Percentiles rank a stretch among this genome's conserved stretches.
Conservation (phyloP, 176 grass and related monocot species). For the Avena atlantica region DNA sequence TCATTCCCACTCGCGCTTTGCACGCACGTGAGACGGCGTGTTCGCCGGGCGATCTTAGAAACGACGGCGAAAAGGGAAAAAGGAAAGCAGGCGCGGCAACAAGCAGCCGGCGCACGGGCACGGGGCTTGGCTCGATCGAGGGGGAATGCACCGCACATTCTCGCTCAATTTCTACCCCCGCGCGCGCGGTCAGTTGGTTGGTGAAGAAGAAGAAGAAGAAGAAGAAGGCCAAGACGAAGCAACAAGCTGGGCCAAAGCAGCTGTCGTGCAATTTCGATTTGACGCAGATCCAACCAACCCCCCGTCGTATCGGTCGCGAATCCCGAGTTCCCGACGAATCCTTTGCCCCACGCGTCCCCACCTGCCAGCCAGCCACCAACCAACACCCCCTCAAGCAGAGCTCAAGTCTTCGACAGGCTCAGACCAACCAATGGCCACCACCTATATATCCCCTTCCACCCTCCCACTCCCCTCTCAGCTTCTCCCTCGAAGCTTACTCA, state of each 20-base stretch:
- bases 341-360: background rate
- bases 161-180: background rate
- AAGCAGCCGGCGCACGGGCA: background rate
- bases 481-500: slow-evolving; percentile 55
- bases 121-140: background rate
- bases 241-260: background rate
- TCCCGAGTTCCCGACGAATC: background rate
- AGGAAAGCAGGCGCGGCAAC: slow-evolving; percentile 1
- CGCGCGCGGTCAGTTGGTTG: slow-evolving; percentile 1
- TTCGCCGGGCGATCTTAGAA: slow-evolving; percentile 9
- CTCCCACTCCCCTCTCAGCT: slow-evolving; percentile 37
- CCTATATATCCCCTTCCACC: slow-evolving; percentile 45
- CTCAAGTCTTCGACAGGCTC: background rate
- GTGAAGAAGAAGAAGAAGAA: slow-evolving; percentile 16
- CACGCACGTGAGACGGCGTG: background rate
- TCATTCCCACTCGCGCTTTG: background rate
- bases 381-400: background rate
- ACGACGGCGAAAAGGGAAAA: slow-evolving; percentile 29
- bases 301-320: background rate
- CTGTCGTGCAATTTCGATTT: slow-evolving; percentile 15
- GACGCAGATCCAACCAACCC: slow-evolving; percentile 46
- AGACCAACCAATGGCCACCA: slow-evolving; percentile 33
- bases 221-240: background rate
- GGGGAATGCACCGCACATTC: slow-evolving; percentile 16
- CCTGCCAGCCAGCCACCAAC: slow-evolving; percentile 40